Evolutionary conservation across 1,139 yeast species (phyloP), one percentile per base, ranked within the genome.

Genomic region (Yamadazyma atmosphaerica): DNA sequence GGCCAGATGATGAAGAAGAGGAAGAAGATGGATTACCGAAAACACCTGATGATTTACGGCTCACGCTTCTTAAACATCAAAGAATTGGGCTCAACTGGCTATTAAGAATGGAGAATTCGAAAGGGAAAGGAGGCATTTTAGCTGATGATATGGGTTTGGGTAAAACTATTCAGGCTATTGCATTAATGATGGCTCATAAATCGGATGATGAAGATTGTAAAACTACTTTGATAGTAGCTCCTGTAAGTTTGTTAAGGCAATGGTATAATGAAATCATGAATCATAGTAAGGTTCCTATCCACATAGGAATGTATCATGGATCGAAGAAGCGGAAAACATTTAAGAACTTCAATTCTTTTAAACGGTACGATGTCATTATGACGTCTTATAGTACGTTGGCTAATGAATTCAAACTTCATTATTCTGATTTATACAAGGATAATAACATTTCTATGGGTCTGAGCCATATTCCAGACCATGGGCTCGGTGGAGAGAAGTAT

Each of bases 111-210:
- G 96, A 88, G 51, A 63, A 68, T n/a, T 61, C 74, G 3, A 61
- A 56, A 22, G 62, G 69, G 3, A 74, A 73, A 44, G 97, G 97
- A 19, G 96, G 96, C 2, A 74, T 89, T 22, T 63, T 89, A 29
- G 96, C 96, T 0, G 97, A 89, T 63, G 96, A 86, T 64, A 89
- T 89, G 97, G 97, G 96, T 23, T 66, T 89, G 23, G 97, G 96
- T 44, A 90, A 89, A 59, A 89, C 97, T 0, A 81, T 89, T 31
- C 97, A 89, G 61, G 77, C 88, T 2, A 68, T 87, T 33, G 79
- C 95, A 0, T 58, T 87, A 34, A 79, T 88, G 51, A 54, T 86
- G 42, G 72, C 84, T 2, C 72, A 77, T 52, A 68, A 65, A 41
- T 68, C 84, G 0, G 61, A 64, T 19, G 50, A 47, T 8, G 52